Conservation (phyloP, 2,329 filamentous ascomycete species). For the Colletotrichum tropicale region DNA sequence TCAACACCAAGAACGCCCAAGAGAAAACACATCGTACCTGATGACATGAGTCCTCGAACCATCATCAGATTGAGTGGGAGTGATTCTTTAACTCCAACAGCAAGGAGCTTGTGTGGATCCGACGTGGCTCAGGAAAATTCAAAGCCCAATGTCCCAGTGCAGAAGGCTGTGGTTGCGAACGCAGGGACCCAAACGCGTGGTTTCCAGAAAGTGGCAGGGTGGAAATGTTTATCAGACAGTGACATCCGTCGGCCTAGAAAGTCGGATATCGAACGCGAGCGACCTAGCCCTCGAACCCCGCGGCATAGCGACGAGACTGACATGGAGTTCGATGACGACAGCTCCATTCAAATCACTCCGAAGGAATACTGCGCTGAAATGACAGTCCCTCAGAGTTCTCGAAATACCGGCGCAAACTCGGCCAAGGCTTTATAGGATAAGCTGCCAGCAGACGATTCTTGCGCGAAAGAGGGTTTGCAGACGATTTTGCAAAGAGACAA, state of each 20-base stretch:
- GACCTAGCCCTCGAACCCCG: neutral
- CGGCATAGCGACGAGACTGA: neutral
- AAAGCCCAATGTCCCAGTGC: neutral
- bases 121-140: neutral
- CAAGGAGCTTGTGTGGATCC: neutral
- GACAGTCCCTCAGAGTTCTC: neutral
- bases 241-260: neutral
- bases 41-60: neutral
- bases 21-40: neutral
- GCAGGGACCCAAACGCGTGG: neutral
- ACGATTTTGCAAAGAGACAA: neutral
- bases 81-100: neutral
- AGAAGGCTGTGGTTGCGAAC: neutral
- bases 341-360: slow-evolving; percentile 8
- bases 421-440: neutral
- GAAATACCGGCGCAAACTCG: neutral
- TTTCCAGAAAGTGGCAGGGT: neutral
- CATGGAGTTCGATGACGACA: neutral
- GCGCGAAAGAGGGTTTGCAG: neutral
- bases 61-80: neutral
- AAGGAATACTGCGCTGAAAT: neutral
- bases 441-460: neutral
- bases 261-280: neutral
- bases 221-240: neutral
- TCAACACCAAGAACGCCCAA: neutral